A percentile compares a stretch with the other conserved stretches of the same genome.
Conservation (phyloP, 164 flowering plant species). For the Vitis amurensis region DNA sequence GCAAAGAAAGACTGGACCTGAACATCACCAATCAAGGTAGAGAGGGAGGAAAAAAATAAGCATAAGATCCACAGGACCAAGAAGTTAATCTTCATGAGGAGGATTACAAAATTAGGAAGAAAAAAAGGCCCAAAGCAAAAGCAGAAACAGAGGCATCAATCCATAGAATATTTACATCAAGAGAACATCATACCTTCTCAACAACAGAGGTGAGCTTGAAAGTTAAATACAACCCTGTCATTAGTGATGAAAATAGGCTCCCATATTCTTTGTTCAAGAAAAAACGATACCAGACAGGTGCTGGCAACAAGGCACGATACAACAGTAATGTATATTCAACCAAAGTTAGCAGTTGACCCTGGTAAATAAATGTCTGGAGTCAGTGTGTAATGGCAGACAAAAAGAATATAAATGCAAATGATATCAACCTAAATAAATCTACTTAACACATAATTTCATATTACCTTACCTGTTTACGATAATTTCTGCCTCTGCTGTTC, state of each 20-base stretch:
- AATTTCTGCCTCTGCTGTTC: slow-evolving; percentile 86
- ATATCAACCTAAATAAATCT: neutral
- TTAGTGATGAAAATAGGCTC: slow-evolving; percentile 96
- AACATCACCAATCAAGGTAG: slow-evolving; percentile 1
- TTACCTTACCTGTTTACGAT: slow-evolving; percentile 77
- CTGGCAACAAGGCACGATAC: slow-evolving; percentile 90
- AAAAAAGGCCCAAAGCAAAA: neutral
- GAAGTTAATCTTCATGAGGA: no score
- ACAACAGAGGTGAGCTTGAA: slow-evolving; percentile 96
- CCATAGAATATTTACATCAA: neutral
- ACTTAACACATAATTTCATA: neutral
- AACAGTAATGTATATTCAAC: slow-evolving; percentile 88
- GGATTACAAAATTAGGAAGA: neutral
- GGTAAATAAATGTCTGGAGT: slow-evolving; percentile 9
- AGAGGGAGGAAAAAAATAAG: neutral
- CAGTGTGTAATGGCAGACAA: neutral
- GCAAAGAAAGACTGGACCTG: slow-evolving; percentile 89
- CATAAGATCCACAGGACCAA: no score
- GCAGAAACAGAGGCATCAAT: neutral
- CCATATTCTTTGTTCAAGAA: slow-evolving; percentile 99
- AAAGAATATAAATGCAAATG: neutral
- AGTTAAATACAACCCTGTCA: slow-evolving; percentile 92
- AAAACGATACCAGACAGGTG: slow-evolving; percentile 99
- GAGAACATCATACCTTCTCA: slow-evolving; percentile 70
- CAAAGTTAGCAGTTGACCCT: slow-evolving; percentile 97